Evolutionary conservation across 1,139 yeast genomes (phyloP).

Genomic region (Williopsis jadinii): DNA sequence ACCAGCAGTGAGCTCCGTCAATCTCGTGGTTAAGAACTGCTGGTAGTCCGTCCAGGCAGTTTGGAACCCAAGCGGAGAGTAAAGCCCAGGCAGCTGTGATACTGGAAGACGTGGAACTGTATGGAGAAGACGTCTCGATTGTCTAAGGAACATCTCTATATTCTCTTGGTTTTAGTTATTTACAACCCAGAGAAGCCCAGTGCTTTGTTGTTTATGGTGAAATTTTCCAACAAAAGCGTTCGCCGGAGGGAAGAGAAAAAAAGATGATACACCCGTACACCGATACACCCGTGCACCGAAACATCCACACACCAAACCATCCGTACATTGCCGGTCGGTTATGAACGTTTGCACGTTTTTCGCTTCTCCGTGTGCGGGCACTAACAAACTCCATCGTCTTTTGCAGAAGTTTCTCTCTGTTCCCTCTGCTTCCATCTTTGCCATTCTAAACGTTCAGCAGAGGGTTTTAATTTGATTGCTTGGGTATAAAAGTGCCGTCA

Average conservation of each 20-base stretch:
- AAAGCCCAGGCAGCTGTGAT: constrained; percentile 51
- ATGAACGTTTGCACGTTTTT: not conserved
- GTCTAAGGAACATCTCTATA: constrained; percentile 5
- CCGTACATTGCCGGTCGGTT: too few relatives aligned
- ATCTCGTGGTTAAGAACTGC: constrained; percentile 53
- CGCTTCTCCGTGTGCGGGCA: not conserved
- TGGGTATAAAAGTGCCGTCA: too few relatives aligned
- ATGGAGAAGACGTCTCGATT: constrained; percentile 11
- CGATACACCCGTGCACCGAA: too few relatives aligned
- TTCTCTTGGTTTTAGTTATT: not conserved
- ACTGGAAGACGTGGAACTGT: constrained; percentile 12
- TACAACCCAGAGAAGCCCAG: too few relatives aligned
- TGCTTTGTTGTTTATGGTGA: too few relatives aligned
- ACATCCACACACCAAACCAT: too few relatives aligned
- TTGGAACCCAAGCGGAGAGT: constrained; percentile 60
- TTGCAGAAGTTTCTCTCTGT: not conserved
- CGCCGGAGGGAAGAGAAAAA: too few relatives aligned
- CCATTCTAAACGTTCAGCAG: too few relatives aligned
- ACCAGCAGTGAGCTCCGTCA: constrained; percentile 70
- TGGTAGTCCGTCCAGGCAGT: constrained; percentile 83
- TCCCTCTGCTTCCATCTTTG: too few relatives aligned
- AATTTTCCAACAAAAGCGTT: too few relatives aligned
- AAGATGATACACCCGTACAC: too few relatives aligned
- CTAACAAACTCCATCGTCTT: not conserved
- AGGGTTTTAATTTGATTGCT: too few relatives aligned